These are phyloP conservation scores for Kwoniella botswanensis DNA, from an alignment of 768 basidiomycete genomes.

Conservation along the genomic window DNA sequence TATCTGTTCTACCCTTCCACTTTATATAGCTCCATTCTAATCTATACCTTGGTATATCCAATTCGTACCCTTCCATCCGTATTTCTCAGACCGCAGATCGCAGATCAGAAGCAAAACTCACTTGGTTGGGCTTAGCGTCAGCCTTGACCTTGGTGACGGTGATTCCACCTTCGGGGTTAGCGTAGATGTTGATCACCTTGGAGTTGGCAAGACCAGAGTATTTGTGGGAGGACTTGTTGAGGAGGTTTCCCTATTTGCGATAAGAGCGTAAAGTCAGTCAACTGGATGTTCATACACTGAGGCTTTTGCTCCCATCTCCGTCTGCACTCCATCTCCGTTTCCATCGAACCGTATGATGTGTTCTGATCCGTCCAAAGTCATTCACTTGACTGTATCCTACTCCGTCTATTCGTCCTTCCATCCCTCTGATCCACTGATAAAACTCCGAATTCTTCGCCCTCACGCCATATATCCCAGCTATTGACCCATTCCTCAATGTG, in stretches of 20 bases:
- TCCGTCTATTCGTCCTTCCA: no score
- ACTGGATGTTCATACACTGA: neutral
- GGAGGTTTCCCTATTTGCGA: constrained; percentile 66
- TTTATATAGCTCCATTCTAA: neutral
- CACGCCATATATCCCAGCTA: no score
- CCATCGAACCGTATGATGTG: no score
- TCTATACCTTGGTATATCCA: neutral
- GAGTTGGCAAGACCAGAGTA: constrained; percentile 85
- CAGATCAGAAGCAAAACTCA: constrained; percentile 17
- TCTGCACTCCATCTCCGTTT: no score
- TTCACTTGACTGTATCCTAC: no score
- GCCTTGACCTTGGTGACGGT: constrained; percentile 55
- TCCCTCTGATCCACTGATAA: no score
- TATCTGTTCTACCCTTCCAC: neutral
- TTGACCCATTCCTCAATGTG: no score
- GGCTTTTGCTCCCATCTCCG: neutral
- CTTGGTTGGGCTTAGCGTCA: constrained; percentile 53
- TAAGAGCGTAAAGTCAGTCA: neutral
- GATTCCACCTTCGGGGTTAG: constrained; percentile 45
- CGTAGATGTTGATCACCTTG: constrained; percentile 63
- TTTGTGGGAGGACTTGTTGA: constrained; percentile 87
- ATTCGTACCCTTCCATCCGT: no score
- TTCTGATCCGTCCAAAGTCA: no score
- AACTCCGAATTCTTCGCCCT: no score
- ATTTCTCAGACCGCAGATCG: no score